Base-by-base conservation (phyloP, 495 filamentous ascomycete species). In the Penicillium angulare region DNA sequence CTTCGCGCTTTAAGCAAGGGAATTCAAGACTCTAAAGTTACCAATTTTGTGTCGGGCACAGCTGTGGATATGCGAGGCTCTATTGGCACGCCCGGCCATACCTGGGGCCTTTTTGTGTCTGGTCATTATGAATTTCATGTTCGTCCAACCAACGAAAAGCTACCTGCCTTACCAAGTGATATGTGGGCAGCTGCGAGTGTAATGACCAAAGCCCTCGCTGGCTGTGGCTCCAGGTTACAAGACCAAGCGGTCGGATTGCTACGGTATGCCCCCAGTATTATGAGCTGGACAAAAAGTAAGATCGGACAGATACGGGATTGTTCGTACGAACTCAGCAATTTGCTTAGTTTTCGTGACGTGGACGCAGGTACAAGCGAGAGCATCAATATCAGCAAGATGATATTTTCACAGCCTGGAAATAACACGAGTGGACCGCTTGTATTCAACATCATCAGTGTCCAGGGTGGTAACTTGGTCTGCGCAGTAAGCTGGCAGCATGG, bases 281-380 rank as follows among this genome's bases (percentile, higher is more conserved):
- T 54, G 18, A 48, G 40, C 7, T 65, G 59, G 59, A 65, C 53
- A 4, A 23, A 49, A 26, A 35, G 47, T 1, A 66, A 66, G 27
- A 18, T 66, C 13, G 63, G 63, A 2, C 41, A 46, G 21, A 26
- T 32, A 39, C 39, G 63, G 21, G 63, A 66, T 49, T 55, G 43
- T 5, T 66, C 63, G 18, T 66, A 60, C 16, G 56, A 63, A 33
- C 20, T 66, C 13, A 66, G 63, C 54, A 66, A 66, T 39, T 41
- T 62, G 31, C 54, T 59, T 54, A 57, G 46, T 16, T 64, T 63
- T 45, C 48, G 60, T 52, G 34, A 38, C n/a, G 45, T 41, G 24
- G 22, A 47, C 47, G 42, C 17, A 15, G 35, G 26, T 46, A 31
- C 22, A 15, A 24, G 17, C 23, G 38, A 35, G 13, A 38, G 47